Conservation (phyloP, 2,329 filamentous ascomycete species). For the Claviceps maximensis region DNA sequence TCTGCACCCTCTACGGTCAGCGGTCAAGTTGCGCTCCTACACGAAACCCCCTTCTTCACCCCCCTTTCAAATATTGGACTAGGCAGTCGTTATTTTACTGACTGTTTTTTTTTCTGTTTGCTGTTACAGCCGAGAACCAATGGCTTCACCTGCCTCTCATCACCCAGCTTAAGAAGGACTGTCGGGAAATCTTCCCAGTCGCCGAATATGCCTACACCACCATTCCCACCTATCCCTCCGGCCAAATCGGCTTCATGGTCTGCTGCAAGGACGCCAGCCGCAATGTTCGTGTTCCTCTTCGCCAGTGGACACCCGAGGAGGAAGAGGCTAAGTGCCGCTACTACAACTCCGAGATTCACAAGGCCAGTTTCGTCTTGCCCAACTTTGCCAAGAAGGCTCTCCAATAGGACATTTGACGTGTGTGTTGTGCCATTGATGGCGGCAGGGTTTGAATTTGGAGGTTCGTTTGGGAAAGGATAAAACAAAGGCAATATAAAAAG, state of each 20-base stretch:
- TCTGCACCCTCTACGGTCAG: not conserved
- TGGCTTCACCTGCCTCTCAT: slow-evolving; percentile 96
- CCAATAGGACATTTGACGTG: slow-evolving; percentile 26
- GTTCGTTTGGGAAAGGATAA: no score
- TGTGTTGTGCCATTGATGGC: not conserved
- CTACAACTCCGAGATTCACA: slow-evolving; percentile 96
- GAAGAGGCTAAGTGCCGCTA: slow-evolving; percentile 89
- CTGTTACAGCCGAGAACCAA: slow-evolving; percentile 77
- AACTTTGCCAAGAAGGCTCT: slow-evolving; percentile 79
- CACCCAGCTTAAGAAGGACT: slow-evolving; percentile 88
- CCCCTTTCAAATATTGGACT: not conserved
- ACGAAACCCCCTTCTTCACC: not conserved
- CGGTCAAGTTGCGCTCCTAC: not conserved
- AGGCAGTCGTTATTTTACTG: slow-evolving; percentile 7
- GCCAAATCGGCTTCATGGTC: slow-evolving; percentile 99
- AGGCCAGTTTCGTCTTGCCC: slow-evolving; percentile 84
- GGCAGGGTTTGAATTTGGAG: no score
- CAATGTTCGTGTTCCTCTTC: slow-evolving; percentile 74
- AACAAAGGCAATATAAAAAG: not conserved
- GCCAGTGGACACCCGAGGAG: slow-evolving; percentile 71
- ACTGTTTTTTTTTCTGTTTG: slow-evolving; percentile 3
- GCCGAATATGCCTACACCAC: slow-evolving; percentile 99
- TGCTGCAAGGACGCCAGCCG: slow-evolving; percentile 86
- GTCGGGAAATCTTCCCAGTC: slow-evolving; percentile 91
- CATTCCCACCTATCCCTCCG: slow-evolving; percentile 96